Evolutionary conservation across 2,329 filamentous ascomycete species (phyloP), one percentile per base, ranked within the genome.

Genomic region (Aspergillus fumigatiaffinis): DNA sequence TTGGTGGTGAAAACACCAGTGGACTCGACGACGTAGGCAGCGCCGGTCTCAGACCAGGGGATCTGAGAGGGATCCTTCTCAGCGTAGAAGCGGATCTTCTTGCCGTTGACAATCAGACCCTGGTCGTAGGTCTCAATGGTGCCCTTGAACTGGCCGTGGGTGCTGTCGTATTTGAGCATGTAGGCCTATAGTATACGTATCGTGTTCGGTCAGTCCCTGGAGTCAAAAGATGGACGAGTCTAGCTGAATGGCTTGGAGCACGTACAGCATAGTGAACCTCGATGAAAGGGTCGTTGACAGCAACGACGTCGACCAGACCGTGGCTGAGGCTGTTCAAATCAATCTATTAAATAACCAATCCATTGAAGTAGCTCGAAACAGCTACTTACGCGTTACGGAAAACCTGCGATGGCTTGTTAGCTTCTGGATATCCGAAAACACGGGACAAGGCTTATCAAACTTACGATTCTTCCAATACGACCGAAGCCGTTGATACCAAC

Each of bases 401-500:
- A 84, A 97, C 88, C 79, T 80, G 55, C 4, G 35, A 59, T 41
- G 28, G 46, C 28, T 35, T 50, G 63, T 73, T 69, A 74, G 71
- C 59, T 50, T 48, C 25, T 26, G 9, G 21, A 23, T 47, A 21
- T 14, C 10, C 12, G 32, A 50, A 46, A 50, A 46, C 29, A 46
- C 17, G 2, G 9, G 42, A 49, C 52, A 25, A 42, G n/a, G 20
- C 32, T 23, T 47, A 48, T 55, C 17, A 47, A 25, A 78, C 78
- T 73, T 72, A 81, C 86, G 79, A 99, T 97, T 80, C 94, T 90
- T 76, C 94, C 94, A 82, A 99, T 99, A 82, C 94, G 92, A 84
- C 94, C 94, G 85, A 99, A 99, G 80, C 94, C 93, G 89, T 97
- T 97, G 89, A 96, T 97, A 80, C 92, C 92, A 77, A 95, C 91